Base-by-base conservation (phyloP, 2,329 filamentous ascomycete species). In the Ophiocordyceps camponoti-floridani region DNA sequence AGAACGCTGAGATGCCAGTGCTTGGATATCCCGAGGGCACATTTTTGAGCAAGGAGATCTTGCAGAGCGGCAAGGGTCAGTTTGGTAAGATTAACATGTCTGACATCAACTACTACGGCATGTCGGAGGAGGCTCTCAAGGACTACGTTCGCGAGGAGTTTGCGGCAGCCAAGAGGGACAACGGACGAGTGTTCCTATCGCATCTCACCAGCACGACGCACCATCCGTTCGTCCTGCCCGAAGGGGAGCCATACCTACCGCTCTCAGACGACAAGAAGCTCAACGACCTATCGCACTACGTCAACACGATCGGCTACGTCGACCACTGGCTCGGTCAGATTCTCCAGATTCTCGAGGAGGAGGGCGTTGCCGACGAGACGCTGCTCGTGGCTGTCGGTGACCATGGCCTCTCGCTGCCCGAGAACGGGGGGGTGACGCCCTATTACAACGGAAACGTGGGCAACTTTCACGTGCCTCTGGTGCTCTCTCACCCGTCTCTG, bases 121-220 rank as follows among this genome's bases (percentile, higher is more conserved):
- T 60, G 46, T 50, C 57, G 43, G 60, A 62, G 46, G 50, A 53
- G 6, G 53, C 51, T 0, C 44, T 62, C 13, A 52, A 57, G 41
- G 52, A 61, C 13, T 61, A 62, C n/a, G 51, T 62, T 33, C 49
- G 47, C 4, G 58, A 62, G 41, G 50, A 54, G 13, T 60, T 62
- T 19, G 46, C 46, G 2, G 47, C 49, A 4, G 58, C 59, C 9
- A 54, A 50, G 28, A 49, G 55, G 37, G 54, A 53, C 1, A 51
- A 61, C 13, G 53, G 60, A 38, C 53, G 59, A 10, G 49, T 62
- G 0, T 62, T 62, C 30, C 45, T 62, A 1, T 56, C 58, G 2
- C 60, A 62, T 46, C 45, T 62, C 3, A 62, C 60, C 3, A 61
- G 59, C 47, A 62, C 59, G 4, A 56, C 54, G 2, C 59, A 62